Evolutionary conservation across 345 rosid species (phyloP).

Genomic region (Syzygium aqueum): DNA sequence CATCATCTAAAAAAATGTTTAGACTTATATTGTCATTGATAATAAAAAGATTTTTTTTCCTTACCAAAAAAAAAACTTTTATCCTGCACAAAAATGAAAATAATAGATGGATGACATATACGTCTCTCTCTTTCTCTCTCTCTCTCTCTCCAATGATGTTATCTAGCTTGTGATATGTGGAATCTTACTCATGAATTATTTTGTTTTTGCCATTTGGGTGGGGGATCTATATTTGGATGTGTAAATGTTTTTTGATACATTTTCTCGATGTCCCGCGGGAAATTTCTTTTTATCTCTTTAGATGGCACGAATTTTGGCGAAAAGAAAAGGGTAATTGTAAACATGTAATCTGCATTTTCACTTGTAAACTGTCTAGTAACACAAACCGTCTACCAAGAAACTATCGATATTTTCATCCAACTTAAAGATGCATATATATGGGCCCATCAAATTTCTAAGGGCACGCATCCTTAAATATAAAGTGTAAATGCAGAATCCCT

Average conservation of each 20-base stretch:
- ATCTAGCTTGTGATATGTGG: background rate
- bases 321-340: background rate
- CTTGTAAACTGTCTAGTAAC: background rate
- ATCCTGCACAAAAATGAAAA: accelerated
- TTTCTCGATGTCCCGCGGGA: background rate
- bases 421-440: too few species aligned
- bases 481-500: background rate
- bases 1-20: too few species aligned
- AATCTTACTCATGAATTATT: background rate
- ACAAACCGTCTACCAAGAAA: background rate
- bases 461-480: too few species aligned
- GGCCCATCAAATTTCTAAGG: accelerated
- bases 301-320: background rate
- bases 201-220: too few species aligned
- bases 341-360: too few species aligned
- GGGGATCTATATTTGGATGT: too few species aligned
- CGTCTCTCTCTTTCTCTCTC: background rate
- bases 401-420: too few species aligned
- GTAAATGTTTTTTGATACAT: too few species aligned
- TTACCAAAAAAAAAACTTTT: too few species aligned
- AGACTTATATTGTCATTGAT: background rate
- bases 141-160: background rate
- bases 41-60: too few species aligned
- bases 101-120: background rate
- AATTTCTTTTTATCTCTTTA: background rate